These are phyloP conservation scores for Leptodontidium sp. DNA, from an alignment of 2,329 filamentous ascomycete genomes.

Conservation along the genomic window DNA sequence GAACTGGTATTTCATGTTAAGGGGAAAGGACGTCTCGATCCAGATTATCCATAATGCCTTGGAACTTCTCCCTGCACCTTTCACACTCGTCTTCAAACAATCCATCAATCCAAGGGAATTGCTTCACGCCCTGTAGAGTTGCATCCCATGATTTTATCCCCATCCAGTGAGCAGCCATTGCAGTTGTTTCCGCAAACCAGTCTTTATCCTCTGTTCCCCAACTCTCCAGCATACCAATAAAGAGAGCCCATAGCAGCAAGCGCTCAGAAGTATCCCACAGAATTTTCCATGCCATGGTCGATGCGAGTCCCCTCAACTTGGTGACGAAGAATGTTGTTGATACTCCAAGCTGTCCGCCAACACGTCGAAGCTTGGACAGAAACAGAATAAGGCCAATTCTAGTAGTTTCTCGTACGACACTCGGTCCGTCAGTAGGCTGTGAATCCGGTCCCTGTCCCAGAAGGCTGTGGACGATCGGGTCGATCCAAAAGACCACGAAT, in stretches of 20 bases:
- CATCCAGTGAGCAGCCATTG: neutral
- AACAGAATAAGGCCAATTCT: constrained; percentile 2
- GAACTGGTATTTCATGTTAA: constrained; percentile 25
- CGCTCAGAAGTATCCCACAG: neutral
- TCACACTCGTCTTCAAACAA: neutral
- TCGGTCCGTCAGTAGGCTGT: neutral
- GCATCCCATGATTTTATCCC: constrained; percentile 4
- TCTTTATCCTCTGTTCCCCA: neutral
- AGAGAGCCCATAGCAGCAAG: constrained; percentile 4
- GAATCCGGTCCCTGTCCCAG: constrained; percentile 1
- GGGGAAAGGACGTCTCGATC: neutral
- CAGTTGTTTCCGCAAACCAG: constrained; percentile 1
- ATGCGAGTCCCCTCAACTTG: constrained; percentile 1
- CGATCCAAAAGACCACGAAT: constrained; percentile 9
- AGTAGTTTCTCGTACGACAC: neutral
- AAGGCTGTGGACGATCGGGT: neutral
- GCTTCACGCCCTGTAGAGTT: neutral
- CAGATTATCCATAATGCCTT: neutral
- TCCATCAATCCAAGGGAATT: constrained; percentile 10
- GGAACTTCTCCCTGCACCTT: neutral
- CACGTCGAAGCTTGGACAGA: constrained; percentile 4
- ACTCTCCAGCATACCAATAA: constrained; percentile 10
- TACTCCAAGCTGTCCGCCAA: neutral
- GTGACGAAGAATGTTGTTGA: neutral
- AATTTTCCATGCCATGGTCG: neutral